Base-by-base conservation (phyloP, 1,284 basidiomycete species). In the Papiliotrema terrestris region DNA sequence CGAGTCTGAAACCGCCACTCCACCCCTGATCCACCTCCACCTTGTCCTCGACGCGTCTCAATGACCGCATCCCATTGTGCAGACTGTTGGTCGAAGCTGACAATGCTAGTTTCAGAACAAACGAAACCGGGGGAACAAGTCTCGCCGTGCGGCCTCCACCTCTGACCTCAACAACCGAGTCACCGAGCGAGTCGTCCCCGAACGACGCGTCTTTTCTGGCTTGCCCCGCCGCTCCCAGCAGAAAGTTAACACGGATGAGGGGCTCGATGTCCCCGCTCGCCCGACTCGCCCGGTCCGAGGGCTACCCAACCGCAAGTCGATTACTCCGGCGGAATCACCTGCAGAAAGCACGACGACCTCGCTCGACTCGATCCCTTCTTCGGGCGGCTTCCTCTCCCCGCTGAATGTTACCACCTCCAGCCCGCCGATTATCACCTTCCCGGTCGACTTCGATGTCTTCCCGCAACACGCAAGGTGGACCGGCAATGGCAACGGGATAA, bases 51-150 rank as follows among this genome's bases (percentile, higher is more conserved):
- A 32, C 29, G 29, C 29, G 29, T 32, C 29, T 32, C 6, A 32
- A 6, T 32, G 45, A 23, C 46, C 13, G 25, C 13, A 29, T 48
- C 9, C 32, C 6, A 3, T 14, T 19, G 17, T 13, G 29, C 9
- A 9, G 15, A 26, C 3, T 19, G 32, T 36, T 45, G 52, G 50
- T 37, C 19, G 39, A 38, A 19, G 20, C 36, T 38, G 38, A 58
- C 46, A 32, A 36, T 37, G 36, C 1, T 29, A 67, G 65, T 67
- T 67, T 52, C 65, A 67, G 45, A 67, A 67, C 52, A 52, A 49
- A n/a, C 52, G 65, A 5, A 62, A 59, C 51, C 47, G 64, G 25
- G 38, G 20, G n/a, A 55, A 57, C 29, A 45, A 45, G 19, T 45
- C 29, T 14, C 23, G 45, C 22, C 32, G 48, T 11, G 44, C 44